Evolutionary conservation across 495 filamentous ascomycete species (phyloP).

Genomic region (Talaromyces proteolyticus): DNA sequence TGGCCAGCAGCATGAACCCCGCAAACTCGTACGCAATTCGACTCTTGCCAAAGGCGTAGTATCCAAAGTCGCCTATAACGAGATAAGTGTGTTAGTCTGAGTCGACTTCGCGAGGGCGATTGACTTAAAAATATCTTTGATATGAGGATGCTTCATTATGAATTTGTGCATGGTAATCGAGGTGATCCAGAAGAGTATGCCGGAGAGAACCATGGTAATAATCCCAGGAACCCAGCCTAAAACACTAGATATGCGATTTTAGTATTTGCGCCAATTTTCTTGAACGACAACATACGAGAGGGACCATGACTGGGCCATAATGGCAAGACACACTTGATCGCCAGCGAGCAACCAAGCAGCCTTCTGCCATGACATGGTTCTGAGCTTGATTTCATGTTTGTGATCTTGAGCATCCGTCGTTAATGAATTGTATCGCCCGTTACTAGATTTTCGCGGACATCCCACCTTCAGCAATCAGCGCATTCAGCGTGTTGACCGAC

Average conservation of each 20-base stretch:
- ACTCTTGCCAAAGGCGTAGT: slow-evolving; percentile 77
- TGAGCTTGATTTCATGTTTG: slow-evolving; percentile 3
- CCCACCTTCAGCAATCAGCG: neutral
- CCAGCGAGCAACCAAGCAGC: slow-evolving; percentile 82
- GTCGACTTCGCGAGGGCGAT: too few relatives aligned
- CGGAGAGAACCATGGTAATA: slow-evolving; percentile 72
- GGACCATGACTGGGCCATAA: slow-evolving; percentile 93
- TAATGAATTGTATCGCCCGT: neutral
- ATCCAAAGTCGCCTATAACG: slow-evolving; percentile 65
- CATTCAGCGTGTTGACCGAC: neutral
- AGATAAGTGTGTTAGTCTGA: neutral
- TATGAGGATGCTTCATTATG: slow-evolving; percentile 78
- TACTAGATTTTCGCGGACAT: neutral
- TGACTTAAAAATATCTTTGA: slow-evolving; percentile 69
- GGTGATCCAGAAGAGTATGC: slow-evolving; percentile 72
- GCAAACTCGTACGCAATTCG: slow-evolving; percentile 76
- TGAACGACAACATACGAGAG: slow-evolving; percentile 62
- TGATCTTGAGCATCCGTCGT: neutral
- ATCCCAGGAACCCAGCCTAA: slow-evolving; percentile 79
- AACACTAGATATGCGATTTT: slow-evolving; percentile 19
- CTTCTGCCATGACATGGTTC: slow-evolving; percentile 28
- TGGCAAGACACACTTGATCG: slow-evolving; percentile 88
- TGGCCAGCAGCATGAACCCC: slow-evolving; percentile 80
- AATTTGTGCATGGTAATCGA: slow-evolving; percentile 79
- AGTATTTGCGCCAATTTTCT: neutral